A percentile compares a stretch with the other conserved stretches of the same genome.
Conservation (phyloP, 257 asterid genomes). For the Galeopsis tetrahit region DNA sequence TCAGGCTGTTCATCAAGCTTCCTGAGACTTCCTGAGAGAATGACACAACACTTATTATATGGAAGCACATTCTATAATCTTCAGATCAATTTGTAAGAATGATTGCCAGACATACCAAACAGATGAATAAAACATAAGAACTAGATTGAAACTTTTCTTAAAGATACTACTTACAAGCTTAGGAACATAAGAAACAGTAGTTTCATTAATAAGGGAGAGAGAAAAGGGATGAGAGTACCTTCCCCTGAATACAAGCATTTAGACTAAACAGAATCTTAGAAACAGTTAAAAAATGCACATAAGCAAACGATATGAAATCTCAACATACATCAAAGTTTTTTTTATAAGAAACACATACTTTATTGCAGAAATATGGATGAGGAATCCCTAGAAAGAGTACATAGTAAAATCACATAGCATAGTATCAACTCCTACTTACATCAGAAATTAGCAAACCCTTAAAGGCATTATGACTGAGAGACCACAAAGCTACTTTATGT, state of each 20-base stretch:
- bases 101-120: slow-evolving; percentile 15
- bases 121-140: neutral
- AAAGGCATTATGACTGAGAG: too few species aligned
- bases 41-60: slow-evolving; percentile 20
- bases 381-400: too few species aligned
- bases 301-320: slow-evolving; percentile 6
- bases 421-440: too few species aligned
- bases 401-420: too few species aligned
- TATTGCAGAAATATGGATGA: too few species aligned
- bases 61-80: slow-evolving; percentile 10
- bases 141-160: neutral
- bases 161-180: slow-evolving; percentile 19
- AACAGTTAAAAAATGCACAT: neutral
- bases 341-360: too few species aligned
- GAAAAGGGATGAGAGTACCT: neutral
- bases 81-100: slow-evolving; percentile 3
- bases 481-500: too few species aligned
- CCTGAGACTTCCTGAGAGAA: slow-evolving; percentile 85
- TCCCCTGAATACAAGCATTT: neutral
- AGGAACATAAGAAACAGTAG: neutral
- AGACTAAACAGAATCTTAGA: slow-evolving; percentile 9
- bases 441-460: too few species aligned
- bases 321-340: neutral
- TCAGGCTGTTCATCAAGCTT: slow-evolving; percentile 98
- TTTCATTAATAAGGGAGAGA: neutral